phyloP scores from a whole-genome alignment of 2,329 filamentous ascomycete genomes.

The Fulvia fulva region DNA sequence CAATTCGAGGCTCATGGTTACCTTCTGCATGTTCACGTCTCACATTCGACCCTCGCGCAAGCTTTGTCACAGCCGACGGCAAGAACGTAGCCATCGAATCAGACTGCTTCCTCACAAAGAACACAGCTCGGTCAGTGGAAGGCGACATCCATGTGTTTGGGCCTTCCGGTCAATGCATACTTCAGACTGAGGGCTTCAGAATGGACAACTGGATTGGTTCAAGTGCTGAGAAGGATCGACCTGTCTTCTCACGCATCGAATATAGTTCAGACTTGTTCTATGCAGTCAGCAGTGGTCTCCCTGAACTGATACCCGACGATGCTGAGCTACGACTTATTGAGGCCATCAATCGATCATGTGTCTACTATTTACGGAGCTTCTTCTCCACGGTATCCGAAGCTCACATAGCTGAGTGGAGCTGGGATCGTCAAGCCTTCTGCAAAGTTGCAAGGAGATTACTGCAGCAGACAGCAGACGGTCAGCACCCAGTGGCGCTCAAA shows the following conservation, averaged over 20 bases:
- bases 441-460: conserved; percentile 10
- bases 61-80: conserved; percentile 24
- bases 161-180: conserved; percentile 9
- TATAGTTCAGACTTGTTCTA: conserved; percentile 18
- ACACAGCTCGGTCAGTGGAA: conserved; percentile 16
- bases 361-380: conserved; percentile 16
- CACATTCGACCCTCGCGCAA: conserved; percentile 14
- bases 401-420: conserved; percentile 13
- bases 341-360: conserved; percentile 14
- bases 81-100: conserved; percentile 13
- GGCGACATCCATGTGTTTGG: conserved; percentile 23
- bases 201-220: conserved; percentile 17
- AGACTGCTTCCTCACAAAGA: conserved; percentile 18
- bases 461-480: conserved; percentile 10
- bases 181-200: conserved; percentile 19
- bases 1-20: conserved; percentile 16
- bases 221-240: conserved; percentile 14
- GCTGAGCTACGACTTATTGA: conserved; percentile 14
- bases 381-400: conserved; percentile 12
- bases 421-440: conserved; percentile 17
- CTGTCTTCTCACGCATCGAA: conserved; percentile 14
- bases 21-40: conserved; percentile 16
- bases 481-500: conserved; percentile 9
- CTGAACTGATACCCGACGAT: conserved; percentile 9
- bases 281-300: conserved; percentile 9